Conservation (phyloP, 164 flowering plant species). For the Protea cynaroides region DNA sequence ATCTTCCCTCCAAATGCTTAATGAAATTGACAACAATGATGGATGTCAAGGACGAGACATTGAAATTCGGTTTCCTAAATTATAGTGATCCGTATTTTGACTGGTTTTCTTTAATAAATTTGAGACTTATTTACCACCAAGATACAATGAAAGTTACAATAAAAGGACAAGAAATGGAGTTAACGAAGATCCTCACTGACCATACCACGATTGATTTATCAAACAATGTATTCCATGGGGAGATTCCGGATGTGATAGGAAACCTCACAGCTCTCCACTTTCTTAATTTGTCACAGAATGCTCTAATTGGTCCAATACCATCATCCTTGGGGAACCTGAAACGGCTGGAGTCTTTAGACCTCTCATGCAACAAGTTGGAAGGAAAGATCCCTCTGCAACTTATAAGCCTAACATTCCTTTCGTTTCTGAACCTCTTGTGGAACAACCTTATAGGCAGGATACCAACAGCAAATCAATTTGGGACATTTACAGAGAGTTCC, state of each 20-base stretch:
- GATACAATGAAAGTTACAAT: slow-evolving; percentile 27
- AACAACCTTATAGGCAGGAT: slow-evolving; percentile 28
- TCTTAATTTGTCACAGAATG: slow-evolving; percentile 43
- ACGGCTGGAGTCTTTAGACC: no score
- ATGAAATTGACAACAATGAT: slow-evolving; percentile 32
- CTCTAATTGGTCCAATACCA: slow-evolving; percentile 31
- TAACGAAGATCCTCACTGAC: slow-evolving; percentile 33
- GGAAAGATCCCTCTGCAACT: slow-evolving; percentile 30
- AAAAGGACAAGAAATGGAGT: slow-evolving; percentile 38
- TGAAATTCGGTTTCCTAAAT: no score
- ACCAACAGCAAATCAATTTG: slow-evolving; percentile 27
- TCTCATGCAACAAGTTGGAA: slow-evolving; percentile 21
- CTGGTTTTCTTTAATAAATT: no score
- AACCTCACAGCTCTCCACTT: slow-evolving; percentile 28
- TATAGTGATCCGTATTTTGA: no score
- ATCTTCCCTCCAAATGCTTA: slow-evolving; percentile 18
- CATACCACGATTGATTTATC: slow-evolving; percentile 53
- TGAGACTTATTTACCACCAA: no score
- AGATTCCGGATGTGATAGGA: slow-evolving; percentile 39
- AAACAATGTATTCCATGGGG: slow-evolving; percentile 37
- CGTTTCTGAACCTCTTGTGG: slow-evolving; percentile 27
- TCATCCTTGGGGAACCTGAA: slow-evolving; percentile 24
- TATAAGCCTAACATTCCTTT: slow-evolving; percentile 18
- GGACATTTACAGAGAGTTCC: slow-evolving; percentile 18
- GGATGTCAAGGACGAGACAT: no score